Evolutionary conservation across 1,284 basidiomycete species (phyloP), one percentile per base, ranked within the genome.

Genomic region (Pterula multifida): DNA sequence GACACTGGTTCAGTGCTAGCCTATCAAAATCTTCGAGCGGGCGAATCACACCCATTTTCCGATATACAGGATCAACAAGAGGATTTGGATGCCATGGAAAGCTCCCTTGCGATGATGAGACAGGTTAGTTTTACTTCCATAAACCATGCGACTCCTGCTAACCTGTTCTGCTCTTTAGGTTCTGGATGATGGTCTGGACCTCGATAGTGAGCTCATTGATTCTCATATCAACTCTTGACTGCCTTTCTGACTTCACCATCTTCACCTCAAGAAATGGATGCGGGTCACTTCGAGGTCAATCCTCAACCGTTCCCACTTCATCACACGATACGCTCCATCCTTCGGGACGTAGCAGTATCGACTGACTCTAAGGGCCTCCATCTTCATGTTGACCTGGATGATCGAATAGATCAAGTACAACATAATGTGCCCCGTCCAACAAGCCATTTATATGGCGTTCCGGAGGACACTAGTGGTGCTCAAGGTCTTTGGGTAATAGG

Each of bases 151-250:
- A 68, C 69, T 3, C 70, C 68, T 53, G 57, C 78, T 48, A 68
- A 64, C 24, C 73, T 75, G 67, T 76, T 72, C 17, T 64, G n/a
- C n/a, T n/a, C n/a, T 63, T 63, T 48, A 67, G 53, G 72, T 78
- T 0, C 60, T 78, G 44, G 76, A 78, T 57, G 76, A 78, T 55
- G 72, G 76, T 1, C 58, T 78, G 36, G 68, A 69, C 56, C 65
- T 68, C 50, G 62, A 63, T 28, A 58, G 59, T 58, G 48, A 26
- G 52, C n/a, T n/a, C 45, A 13, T n/a, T n/a, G n/a, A n/a, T n/a
- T n/a, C n/a, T n/a, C n/a, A n/a, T n/a, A n/a, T n/a, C n/a, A n/a
- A n/a, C n/a, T n/a, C n/a, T n/a, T n/a, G n/a, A n/a, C 35, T 35
- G 28, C 23, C 17, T 24, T 39, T 36, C 24, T 19, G 15, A 4